These are phyloP conservation scores for Sugiyamaella novakii DNA, from an alignment of 1,139 yeast genomes.

Conservation along the genomic window DNA sequence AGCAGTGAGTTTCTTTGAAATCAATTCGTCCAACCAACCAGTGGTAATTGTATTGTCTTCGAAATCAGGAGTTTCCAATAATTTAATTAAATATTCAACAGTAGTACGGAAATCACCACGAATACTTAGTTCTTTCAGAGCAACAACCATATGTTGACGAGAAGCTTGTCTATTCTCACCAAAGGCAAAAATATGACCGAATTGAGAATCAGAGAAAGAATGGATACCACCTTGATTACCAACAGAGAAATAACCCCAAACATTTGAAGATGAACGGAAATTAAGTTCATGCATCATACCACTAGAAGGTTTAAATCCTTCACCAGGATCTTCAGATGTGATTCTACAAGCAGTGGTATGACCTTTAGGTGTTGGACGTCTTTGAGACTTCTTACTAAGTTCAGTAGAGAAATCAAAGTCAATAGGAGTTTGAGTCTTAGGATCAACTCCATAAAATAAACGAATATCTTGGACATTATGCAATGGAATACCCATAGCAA, in stretches of 20 bases:
- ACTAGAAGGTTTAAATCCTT: conserved; percentile 97
- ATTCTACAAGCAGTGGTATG: conserved; percentile 99
- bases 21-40: conserved; percentile 97
- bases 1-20: conserved; percentile 88
- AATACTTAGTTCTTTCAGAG: conserved; percentile 90
- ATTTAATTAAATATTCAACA: conserved; percentile 91
- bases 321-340: conserved; percentile 98
- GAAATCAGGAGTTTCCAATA: conserved; percentile 93
- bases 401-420: conserved; percentile 86
- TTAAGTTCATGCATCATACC: conserved; percentile 95
- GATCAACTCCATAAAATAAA: conserved; percentile 91
- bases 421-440: conserved; percentile 85
- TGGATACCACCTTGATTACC: conserved; percentile 96
- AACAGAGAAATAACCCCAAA: conserved; percentile 99
- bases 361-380: conserved; percentile 94
- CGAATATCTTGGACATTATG: conserved; percentile 93
- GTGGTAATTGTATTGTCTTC: conserved; percentile 96
- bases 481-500: conserved; percentile 99
- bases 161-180: conserved; percentile 98
- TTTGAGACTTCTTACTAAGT: conserved; percentile 72
- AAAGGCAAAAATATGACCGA: conserved; percentile 97
- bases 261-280: conserved; percentile 94
- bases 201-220: conserved; percentile 96
- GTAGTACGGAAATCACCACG: conserved; percentile 99
- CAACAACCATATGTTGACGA: conserved; percentile 98